Evolutionary conservation across 1,284 basidiomycete species (phyloP).

Genomic region (Wolfiporia cocos): DNA sequence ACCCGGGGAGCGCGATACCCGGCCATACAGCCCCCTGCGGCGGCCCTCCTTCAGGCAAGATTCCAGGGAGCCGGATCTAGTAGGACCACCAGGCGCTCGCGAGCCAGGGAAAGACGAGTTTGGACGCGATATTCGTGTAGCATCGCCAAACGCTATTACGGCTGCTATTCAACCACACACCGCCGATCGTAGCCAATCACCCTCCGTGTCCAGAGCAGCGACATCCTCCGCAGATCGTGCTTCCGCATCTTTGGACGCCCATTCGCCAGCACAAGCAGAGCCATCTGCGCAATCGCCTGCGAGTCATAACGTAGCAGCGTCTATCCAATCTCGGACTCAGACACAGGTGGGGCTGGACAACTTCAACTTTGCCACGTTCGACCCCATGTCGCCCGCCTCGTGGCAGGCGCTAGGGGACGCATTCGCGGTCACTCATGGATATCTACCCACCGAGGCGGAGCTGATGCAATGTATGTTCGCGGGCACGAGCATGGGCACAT

Average conservation of each 20-base stretch:
- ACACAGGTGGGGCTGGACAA: constrained; percentile 44
- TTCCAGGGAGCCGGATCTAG: constrained; percentile 9
- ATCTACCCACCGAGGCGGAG: constrained; percentile 61
- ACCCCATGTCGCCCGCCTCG: constrained; percentile 59
- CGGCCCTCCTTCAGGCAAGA: constrained; percentile 25
- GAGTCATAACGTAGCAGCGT: neutral
- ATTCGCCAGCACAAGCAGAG: constrained; percentile 1
- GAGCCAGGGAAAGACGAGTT: constrained; percentile 66
- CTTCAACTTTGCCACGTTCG: constrained; percentile 65
- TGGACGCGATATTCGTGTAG: constrained; percentile 66
- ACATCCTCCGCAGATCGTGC: no score
- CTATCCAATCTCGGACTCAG: neutral
- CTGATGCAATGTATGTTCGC: constrained; percentile 65
- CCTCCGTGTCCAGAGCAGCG: constrained; percentile 11
- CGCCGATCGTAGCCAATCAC: constrained; percentile 13
- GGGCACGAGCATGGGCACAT: constrained; percentile 22
- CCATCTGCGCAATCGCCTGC: constrained; percentile 6
- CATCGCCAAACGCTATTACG: constrained; percentile 26
- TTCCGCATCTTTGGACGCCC: neutral
- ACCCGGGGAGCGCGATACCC: constrained; percentile 38
- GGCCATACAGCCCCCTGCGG: constrained; percentile 53
- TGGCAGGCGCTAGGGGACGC: constrained; percentile 73
- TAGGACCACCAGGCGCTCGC: constrained; percentile 8
- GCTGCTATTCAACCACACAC: constrained; percentile 10
- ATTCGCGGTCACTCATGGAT: constrained; percentile 63